These are phyloP conservation scores for Vachellia pachyceras DNA, from an alignment of 306 rosid species.

Conservation along the genomic window DNA sequence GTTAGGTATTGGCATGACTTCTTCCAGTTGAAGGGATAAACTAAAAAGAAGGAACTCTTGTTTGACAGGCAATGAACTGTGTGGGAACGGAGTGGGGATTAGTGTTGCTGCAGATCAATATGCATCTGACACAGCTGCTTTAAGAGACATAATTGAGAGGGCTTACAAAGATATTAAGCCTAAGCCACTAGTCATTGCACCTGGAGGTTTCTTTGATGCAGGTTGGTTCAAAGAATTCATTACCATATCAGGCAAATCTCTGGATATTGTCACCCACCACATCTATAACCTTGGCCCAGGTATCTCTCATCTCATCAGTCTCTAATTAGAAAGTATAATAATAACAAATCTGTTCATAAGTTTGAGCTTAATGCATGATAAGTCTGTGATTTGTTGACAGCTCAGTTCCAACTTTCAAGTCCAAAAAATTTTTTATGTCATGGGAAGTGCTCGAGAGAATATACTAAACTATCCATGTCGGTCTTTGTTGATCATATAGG, in stretches of 20 bases:
- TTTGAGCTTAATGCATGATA: background rate
- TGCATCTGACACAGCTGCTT: conserved; percentile 61
- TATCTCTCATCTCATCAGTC: background rate
- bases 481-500: conserved; percentile 45
- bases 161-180: conserved; percentile 49
- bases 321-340: background rate
- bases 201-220: conserved; percentile 92
- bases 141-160: conserved; percentile 56
- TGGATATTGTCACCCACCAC: conserved; percentile 76
- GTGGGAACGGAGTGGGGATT: conserved; percentile 84
- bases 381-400: background rate
- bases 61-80: conserved; percentile 79
- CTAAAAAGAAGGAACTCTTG: background rate
- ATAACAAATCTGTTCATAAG: background rate
- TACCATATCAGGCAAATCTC: conserved; percentile 47
- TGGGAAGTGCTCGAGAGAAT: background rate
- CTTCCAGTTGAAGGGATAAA: background rate
- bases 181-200: conserved; percentile 81
- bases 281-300: conserved; percentile 98
- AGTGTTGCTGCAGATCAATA: conserved; percentile 71
- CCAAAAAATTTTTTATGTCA: background rate
- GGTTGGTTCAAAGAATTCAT: conserved; percentile 71
- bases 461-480: background rate
- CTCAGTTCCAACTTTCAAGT: no score
- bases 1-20: background rate